phyloP scores from a whole-genome alignment of 2,329 filamentous ascomycete genomes.

The Fusarium odoratissimum region DNA sequence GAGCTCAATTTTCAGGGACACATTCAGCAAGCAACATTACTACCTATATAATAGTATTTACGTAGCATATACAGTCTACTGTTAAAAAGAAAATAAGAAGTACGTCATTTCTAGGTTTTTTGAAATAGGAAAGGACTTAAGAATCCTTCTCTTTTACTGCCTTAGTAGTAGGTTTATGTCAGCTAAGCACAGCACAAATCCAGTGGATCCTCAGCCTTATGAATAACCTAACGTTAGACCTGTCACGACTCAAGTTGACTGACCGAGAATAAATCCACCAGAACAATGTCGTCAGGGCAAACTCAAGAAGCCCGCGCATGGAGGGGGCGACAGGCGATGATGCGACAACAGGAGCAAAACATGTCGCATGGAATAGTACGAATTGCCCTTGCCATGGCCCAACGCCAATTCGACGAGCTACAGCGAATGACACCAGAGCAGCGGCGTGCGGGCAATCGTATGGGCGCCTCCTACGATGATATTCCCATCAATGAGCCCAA shows the following conservation, averaged over 20 bases:
- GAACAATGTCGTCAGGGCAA: background rate
- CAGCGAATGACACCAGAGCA: background rate
- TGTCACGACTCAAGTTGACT: accelerated
- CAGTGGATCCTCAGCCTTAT: background rate
- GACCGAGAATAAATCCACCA: background rate
- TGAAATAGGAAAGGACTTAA: background rate
- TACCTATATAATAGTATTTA: background rate
- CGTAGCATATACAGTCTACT: background rate
- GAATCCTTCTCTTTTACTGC: background rate
- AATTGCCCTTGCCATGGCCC: background rate
- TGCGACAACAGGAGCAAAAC: background rate
- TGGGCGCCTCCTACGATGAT: background rate
- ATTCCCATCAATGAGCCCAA: background rate
- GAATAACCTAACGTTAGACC: background rate
- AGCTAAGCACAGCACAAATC: background rate
- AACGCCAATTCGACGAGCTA: background rate
- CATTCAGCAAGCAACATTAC: background rate
- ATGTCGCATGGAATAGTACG: background rate
- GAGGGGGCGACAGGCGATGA: background rate
- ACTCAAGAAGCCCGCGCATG: background rate
- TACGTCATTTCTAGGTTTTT: no score
- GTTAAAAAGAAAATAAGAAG: no score
- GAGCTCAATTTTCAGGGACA: background rate
- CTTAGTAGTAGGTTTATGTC: background rate
- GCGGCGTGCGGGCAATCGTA: background rate